Conservation (phyloP, 2,329 filamentous ascomycete genomes). For the Penicillium griseofulvum region DNA sequence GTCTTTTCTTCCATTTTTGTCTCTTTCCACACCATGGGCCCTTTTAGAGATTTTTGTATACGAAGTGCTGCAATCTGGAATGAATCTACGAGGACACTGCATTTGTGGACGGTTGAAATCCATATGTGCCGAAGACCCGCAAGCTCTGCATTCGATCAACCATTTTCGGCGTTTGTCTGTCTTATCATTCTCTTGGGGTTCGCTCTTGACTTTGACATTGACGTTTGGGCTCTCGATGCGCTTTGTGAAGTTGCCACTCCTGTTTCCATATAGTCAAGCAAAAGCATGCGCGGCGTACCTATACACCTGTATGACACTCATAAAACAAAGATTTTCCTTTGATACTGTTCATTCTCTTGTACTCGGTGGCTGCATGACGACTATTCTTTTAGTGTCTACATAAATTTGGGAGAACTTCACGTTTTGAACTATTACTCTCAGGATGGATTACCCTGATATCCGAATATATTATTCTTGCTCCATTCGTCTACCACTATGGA, state of each 20-base stretch:
- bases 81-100: slow-evolving; percentile 15
- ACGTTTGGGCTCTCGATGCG: background rate
- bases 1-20: background rate
- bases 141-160: slow-evolving; percentile 1
- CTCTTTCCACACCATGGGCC: background rate
- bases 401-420: background rate
- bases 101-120: slow-evolving; percentile 5
- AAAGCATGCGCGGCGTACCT: background rate
- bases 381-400: background rate
- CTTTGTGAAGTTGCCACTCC: background rate
- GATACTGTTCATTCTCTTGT: background rate
- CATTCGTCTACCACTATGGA: background rate
- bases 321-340: background rate
- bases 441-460: background rate
- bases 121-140: background rate
- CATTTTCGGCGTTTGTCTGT: slow-evolving; percentile 2
- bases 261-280: background rate
- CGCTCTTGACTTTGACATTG: background rate
- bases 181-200: background rate
- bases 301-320: background rate
- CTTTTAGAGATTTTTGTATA: slow-evolving; percentile 8
- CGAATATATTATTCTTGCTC: background rate
- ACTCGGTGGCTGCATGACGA: background rate
- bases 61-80: slow-evolving; percentile 13
- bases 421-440: background rate